Conservation (phyloP, 768 basidiomycete genomes). For the Rhizopogon roseolus region DNA sequence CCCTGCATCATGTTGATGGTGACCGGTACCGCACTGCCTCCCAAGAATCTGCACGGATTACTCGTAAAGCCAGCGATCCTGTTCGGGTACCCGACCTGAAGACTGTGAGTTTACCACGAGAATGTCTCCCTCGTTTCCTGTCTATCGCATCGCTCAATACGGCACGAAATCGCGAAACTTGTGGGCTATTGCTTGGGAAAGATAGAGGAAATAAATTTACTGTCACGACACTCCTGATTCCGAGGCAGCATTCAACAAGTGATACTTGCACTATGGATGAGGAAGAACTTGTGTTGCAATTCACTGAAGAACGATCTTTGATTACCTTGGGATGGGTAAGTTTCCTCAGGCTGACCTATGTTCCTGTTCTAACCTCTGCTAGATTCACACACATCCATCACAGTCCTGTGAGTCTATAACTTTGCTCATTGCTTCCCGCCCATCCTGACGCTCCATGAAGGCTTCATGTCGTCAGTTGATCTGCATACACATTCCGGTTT, state of each 20-base stretch:
- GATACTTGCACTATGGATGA: slow-evolving; percentile 94
- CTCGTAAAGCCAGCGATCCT: slow-evolving; percentile 20
- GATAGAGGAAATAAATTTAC: slow-evolving; percentile 52
- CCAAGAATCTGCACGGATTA: slow-evolving; percentile 30
- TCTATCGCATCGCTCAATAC: slow-evolving; percentile 79
- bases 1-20: slow-evolving; percentile 16
- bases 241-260: slow-evolving; percentile 83
- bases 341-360: not conserved
- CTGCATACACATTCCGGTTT: slow-evolving; percentile 89
- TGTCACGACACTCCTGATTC: slow-evolving; percentile 81
- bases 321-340: slow-evolving; percentile 91
- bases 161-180: slow-evolving; percentile 75
- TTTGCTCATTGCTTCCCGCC: not conserved
- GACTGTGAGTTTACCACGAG: slow-evolving; percentile 63
- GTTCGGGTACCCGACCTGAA: slow-evolving; percentile 46
- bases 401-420: slow-evolving; percentile 63
- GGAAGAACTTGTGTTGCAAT: slow-evolving; percentile 81
- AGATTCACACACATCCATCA: slow-evolving; percentile 93
- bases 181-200: slow-evolving; percentile 79
- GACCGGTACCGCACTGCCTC: slow-evolving; percentile 29
- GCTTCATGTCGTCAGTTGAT: slow-evolving; percentile 94
- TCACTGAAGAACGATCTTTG: slow-evolving; percentile 75
- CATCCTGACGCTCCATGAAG: slow-evolving; percentile 25
- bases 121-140: slow-evolving; percentile 72
- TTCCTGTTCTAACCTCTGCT: slow-evolving; percentile 1